These are phyloP conservation scores for Anisogramma anomala DNA, from an alignment of 2,329 filamentous ascomycete species.

Conservation along the genomic window DNA sequence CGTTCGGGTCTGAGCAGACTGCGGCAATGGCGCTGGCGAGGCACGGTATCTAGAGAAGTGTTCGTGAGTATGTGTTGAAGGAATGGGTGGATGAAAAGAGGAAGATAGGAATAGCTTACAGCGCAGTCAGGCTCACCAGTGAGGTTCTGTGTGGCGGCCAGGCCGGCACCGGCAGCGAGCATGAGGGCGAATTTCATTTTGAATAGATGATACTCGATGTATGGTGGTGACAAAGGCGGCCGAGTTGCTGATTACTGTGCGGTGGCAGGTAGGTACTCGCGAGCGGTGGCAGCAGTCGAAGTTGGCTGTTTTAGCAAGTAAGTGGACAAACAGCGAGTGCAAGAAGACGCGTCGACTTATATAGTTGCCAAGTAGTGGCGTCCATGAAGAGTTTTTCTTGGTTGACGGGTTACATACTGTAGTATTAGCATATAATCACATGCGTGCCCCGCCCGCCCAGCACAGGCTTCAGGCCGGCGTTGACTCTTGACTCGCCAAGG, in stretches of 20 bases:
- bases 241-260: neutral
- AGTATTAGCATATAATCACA: too few species aligned
- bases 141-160: slow-evolving; percentile 25
- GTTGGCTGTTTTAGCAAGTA: too few species aligned
- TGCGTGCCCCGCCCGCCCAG: too few species aligned
- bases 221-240: neutral
- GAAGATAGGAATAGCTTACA: slow-evolving; percentile 20
- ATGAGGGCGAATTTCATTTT: slow-evolving; percentile 22
- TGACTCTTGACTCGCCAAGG: too few species aligned
- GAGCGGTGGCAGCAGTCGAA: too few species aligned
- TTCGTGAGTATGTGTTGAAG: neutral
- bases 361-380: too few species aligned
- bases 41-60: slow-evolving; percentile 32
- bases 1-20: slow-evolving; percentile 36
- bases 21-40: slow-evolving; percentile 35
- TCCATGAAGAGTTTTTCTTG: too few species aligned
- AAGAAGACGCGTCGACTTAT: too few species aligned
- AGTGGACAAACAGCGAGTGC: too few species aligned
- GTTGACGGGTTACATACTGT: too few species aligned
- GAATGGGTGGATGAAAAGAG: neutral
- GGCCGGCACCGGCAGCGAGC: slow-evolving; percentile 18
- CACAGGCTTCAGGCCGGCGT: too few species aligned
- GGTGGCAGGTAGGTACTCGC: neutral
- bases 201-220: neutral
- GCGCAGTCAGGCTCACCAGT: slow-evolving; percentile 26